These are phyloP conservation scores for Aphanomyces astaci DNA, from an alignment of 352 stramenopile species.

Conservation along the genomic window DNA sequence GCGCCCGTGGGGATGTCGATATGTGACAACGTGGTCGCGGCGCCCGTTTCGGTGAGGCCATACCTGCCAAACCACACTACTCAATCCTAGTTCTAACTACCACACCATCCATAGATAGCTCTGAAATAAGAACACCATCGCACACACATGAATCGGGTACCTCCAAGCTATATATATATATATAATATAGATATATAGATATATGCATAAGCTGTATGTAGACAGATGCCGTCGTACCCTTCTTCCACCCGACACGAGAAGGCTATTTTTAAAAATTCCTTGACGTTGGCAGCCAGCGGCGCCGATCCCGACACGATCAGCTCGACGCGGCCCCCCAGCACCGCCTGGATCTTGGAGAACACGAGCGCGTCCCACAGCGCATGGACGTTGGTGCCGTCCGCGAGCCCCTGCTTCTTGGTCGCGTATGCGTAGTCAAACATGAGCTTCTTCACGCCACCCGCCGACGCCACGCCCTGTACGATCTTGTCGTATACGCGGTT, in stretches of 20 bases:
- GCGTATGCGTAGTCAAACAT: constrained; percentile 65
- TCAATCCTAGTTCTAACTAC: neutral
- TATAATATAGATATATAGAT: no score
- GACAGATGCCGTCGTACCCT: constrained; percentile 62
- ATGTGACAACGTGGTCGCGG: constrained; percentile 64
- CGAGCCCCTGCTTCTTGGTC: constrained; percentile 49
- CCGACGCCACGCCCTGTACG: constrained; percentile 31
- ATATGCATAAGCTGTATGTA: no score
- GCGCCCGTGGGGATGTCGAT: constrained; percentile 54
- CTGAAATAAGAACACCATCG: no score
- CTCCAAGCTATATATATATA: no score
- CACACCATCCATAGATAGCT: no score
- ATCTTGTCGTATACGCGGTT: constrained; percentile 90
- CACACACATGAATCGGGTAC: no score
- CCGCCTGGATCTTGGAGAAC: constrained; percentile 79
- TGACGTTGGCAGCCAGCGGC: constrained; percentile 88
- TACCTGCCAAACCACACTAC: neutral
- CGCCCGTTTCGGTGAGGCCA: constrained; percentile 93
- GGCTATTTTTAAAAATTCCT: constrained; percentile 95
- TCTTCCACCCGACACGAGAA: constrained; percentile 89
- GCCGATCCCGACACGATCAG: constrained; percentile 92
- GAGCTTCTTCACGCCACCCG: constrained; percentile 66
- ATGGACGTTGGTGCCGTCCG: constrained; percentile 45
- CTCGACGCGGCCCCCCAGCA: constrained; percentile 85
- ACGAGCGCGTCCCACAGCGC: constrained; percentile 80